Conservation (phyloP, 768 basidiomycete genomes). For the Suillus weaverae region DNA sequence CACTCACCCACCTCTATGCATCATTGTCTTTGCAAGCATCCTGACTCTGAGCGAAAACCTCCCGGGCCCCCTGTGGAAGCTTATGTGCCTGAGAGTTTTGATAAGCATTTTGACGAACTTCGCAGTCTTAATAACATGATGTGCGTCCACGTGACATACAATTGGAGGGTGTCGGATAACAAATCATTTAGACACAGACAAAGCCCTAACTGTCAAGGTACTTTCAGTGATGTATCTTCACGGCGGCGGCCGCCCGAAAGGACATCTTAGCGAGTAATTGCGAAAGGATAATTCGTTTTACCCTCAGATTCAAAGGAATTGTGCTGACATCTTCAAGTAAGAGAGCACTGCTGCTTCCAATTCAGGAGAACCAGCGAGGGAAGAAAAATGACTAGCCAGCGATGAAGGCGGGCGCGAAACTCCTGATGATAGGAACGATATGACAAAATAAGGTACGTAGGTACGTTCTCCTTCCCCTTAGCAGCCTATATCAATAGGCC, state of each 20-base stretch:
- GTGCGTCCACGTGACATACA: neutral
- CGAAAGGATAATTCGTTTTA: neutral
- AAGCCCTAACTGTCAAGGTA: neutral
- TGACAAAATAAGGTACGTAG: neutral
- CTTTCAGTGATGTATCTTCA: neutral
- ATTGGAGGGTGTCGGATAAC: neutral
- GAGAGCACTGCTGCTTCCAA: neutral
- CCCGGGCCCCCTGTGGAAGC: neutral
- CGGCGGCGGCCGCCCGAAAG: neutral
- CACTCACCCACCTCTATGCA: neutral
- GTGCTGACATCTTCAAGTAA: neutral
- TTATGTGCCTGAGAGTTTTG: neutral
- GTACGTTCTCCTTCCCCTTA: neutral
- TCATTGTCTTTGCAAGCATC: neutral
- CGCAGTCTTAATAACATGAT: neutral
- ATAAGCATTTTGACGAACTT: neutral
- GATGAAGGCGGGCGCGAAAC: neutral
- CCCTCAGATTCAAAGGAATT: neutral
- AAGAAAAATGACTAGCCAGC: neutral
- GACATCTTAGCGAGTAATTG: neutral
- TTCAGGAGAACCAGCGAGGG: neutral
- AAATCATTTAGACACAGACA: neutral
- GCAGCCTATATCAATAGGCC: slow-evolving; percentile 1
- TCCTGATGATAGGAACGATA: neutral
- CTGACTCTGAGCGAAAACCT: neutral